A percentile compares a stretch with the other conserved stretches of the same genome.
Evolutionary conservation across 2,329 filamentous ascomycete species (phyloP).

Genomic region (Daldinia eschscholtzii): DNA sequence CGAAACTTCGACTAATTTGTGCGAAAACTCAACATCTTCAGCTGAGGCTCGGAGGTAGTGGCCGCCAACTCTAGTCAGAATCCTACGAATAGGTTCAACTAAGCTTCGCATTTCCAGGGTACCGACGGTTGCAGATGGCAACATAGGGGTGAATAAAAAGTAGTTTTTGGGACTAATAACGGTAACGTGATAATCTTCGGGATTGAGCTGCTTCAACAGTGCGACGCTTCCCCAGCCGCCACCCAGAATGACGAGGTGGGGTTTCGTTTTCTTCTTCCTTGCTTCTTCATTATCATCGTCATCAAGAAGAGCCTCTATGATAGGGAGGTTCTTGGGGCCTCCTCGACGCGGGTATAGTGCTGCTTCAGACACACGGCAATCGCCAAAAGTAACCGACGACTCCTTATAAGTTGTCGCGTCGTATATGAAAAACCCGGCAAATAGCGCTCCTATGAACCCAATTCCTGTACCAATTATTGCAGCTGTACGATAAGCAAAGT

Average conservation of each 20-base stretch:
- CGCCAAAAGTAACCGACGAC: slow-evolving; percentile 68
- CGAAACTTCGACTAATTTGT: slow-evolving; percentile 89
- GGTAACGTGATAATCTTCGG: slow-evolving; percentile 94
- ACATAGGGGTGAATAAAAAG: slow-evolving; percentile 98
- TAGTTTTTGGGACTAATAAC: slow-evolving; percentile 96
- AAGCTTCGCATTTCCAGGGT: slow-evolving; percentile 91
- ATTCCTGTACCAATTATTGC: slow-evolving; percentile 82
- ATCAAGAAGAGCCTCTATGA: slow-evolving; percentile 87
- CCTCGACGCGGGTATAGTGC: slow-evolving; percentile 85
- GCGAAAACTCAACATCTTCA: slow-evolving; percentile 89
- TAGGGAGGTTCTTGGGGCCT: slow-evolving; percentile 94
- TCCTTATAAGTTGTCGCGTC: slow-evolving; percentile 92
- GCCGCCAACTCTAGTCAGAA: slow-evolving; percentile 81
- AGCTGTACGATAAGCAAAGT: slow-evolving; percentile 76
- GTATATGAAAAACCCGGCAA: slow-evolving; percentile 91
- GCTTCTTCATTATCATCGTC: slow-evolving; percentile 84
- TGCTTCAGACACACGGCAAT: slow-evolving; percentile 85
- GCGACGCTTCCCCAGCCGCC: slow-evolving; percentile 97
- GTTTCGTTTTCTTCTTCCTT: slow-evolving; percentile 83
- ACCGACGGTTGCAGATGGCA: slow-evolving; percentile 95
- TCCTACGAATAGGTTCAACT: slow-evolving; percentile 91
- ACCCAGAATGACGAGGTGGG: slow-evolving; percentile 90
- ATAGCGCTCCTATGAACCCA: slow-evolving; percentile 73
- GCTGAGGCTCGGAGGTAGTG: slow-evolving; percentile 92
- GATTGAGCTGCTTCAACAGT: slow-evolving; percentile 87